Base-by-base conservation (phyloP, 2,329 filamentous ascomycete species). In the Claviceps spartinae region DNA sequence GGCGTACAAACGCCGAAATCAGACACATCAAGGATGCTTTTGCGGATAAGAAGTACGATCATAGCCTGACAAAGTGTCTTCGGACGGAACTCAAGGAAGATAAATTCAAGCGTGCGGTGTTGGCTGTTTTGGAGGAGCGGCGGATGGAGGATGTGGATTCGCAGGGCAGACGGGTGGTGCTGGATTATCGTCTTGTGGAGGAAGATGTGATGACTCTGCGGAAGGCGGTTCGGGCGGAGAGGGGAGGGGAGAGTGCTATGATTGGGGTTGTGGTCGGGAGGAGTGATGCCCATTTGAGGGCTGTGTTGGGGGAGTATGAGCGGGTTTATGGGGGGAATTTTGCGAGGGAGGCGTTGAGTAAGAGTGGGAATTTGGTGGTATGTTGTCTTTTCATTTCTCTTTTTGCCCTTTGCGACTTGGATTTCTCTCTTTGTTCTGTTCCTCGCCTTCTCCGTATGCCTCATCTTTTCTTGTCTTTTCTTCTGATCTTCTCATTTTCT, bases 321-420 rank as follows among this genome's bases (percentile, higher is more conserved):
- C 72, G 75, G 49, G 76, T 76, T 46, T 88, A 87, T 65, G 70
- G 78, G 34, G 77, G 80, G 55, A 96, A 95, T 66, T 95, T 98
- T 69, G 88, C 90, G 0, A 76, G 86, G 47, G 88, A 91, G 55
- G 88, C 91, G 60, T 78, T 97, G 61, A 80, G 80, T 63, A 95
- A 93, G 75, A 94, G 88, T 58, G 84, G 83, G 22, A 97, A 97
- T 65, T 74, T 98, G 20, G 90, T 97, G 54, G 90, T 95, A 77
- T 69, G 88, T 83, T 13, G 5, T 30, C 3, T n/a, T 9, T 9
- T 14, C 2, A 37, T 34, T 18, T 22, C 8, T 50, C 38, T 24
- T 24, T 30, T 37, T 48, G n/a, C 30, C 7, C 2, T 36, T 46
- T 47, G 2, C 18, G 5, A 18, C 6, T 34, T 18, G n/a, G 11